Base-by-base conservation (phyloP, 768 basidiomycete species). In the Suillus placidus region DNA sequence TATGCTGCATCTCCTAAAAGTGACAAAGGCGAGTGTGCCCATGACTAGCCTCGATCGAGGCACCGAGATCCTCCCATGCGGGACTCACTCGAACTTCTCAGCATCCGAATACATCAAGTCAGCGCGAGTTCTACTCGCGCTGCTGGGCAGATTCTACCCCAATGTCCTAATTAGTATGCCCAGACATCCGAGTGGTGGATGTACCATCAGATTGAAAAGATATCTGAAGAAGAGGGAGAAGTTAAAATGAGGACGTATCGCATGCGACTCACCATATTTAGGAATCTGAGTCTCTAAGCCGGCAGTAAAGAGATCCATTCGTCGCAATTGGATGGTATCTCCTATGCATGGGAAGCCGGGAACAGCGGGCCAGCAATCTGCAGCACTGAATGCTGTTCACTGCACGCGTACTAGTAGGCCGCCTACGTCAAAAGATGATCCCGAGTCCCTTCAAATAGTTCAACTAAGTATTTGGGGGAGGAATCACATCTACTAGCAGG, bases 181-280 rank as follows among this genome's bases (percentile, higher is more conserved):
- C 38, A 42, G 16, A 30, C 37, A 7, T 42, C 30, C 26, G 6
- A 30, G 42, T 40, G 40, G 40, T 12, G 18, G 26, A 42, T 42
- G 58, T 20, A 30, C 32, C 16, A 57, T 55, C 20, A n/a, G 54
- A 56, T 38, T 10, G 6, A 12, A 30, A 42, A 60, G 14, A 18
- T 9, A 26, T 20, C 26, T 30, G 10, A 13, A 20, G 40, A 26
- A 60, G 40, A 12, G 30, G 26, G 18, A 43, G 18, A 60, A 42
- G 58, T 42, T 60, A 20, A 60, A 20, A 60, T 32, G 26, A 35
- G 34, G 20, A 42, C 12, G 16, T 20, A 20, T 42, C 18, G 40
- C 58, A 60, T 60, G 58, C 40, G 18, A 42, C 38, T 4, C 40
- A 30, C 58, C 58, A 42, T 42, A 42, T 42, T 42, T 60, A 42